These are phyloP conservation scores for Primulina huaijiensis DNA, from an alignment of 257 asterid genomes.

Conservation along the genomic window DNA sequence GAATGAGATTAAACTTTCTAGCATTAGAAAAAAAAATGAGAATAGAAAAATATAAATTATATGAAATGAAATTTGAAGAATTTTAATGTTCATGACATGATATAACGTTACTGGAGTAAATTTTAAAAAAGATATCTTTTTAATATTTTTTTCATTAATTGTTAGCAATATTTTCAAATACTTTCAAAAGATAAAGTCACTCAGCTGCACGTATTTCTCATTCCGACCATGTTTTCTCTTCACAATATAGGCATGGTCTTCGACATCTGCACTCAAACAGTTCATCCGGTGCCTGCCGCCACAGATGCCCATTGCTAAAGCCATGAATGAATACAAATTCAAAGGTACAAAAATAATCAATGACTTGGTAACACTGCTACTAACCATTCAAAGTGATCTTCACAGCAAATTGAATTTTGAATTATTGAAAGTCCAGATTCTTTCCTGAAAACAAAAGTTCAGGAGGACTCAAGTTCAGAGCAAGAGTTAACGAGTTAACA, in stretches of 20 bases:
- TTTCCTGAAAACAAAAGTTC: conserved; percentile 51
- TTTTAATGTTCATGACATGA: too few relatives aligned
- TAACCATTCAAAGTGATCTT: conserved; percentile 90
- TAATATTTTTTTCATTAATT: too few relatives aligned
- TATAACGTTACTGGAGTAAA: too few relatives aligned
- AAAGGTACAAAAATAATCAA: background rate
- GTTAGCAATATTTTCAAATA: background rate
- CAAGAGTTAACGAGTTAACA: background rate
- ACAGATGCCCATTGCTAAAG: conserved; percentile 4
- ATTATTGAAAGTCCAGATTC: conserved; percentile 71
- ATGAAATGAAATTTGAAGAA: too few relatives aligned
- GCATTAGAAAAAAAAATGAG: too few relatives aligned
- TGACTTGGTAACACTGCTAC: conserved; percentile 20
- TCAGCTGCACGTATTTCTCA: conserved; percentile 40
- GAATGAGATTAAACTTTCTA: too few relatives aligned
- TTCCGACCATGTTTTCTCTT: conserved; percentile 25
- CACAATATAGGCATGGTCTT: conserved; percentile 60
- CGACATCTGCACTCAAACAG: conserved; percentile 62
- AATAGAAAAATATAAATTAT: too few relatives aligned
- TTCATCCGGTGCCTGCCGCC: conserved; percentile 81
- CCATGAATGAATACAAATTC: conserved; percentile 3
- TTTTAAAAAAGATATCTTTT: too few relatives aligned
- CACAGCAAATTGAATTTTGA: conserved; percentile 80
- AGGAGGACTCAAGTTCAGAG: background rate
- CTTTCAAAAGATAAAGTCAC: conserved; percentile 68